Evolutionary conservation across 176 grass and related monocot genomes (phyloP), one percentile per base, ranked within the genome.

Genomic region (Hyparrhenia diplandra): DNA sequence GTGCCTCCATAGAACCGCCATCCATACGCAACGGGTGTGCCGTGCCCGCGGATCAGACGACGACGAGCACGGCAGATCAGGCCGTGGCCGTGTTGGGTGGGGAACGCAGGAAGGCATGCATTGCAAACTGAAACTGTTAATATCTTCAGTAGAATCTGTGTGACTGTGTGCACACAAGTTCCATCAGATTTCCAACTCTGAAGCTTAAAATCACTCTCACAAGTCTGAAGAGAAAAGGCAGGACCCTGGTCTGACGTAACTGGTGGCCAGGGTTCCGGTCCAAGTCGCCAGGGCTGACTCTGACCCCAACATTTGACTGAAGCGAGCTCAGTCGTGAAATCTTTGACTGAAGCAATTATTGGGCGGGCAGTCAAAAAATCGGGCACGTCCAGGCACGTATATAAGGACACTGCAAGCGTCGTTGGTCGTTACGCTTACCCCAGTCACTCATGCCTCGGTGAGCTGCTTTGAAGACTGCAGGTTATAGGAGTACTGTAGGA

Each of bases 231-330:
- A 35, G 51, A 61, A 20, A 11, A 37, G 29, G 2, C 21, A n/a
- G n/a, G n/a, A n/a, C n/a, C 29, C 16, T 20, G 3, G n/a, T 41
- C 71, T 24, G 13, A 40, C 67, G 21, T 11, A 52, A 72, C 18
- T 31, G 21, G 34, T 16, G 25, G 13, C 25, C 58, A 64, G 69
- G 84, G 40, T 37, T 32, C 43, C n/a, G 17, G 79, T 82, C 79
- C 52, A 87, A 77, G 79, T 82, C 30, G 40, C 29, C 79, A 27
- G 12, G 24, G 18, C 45, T 76, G 42, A 82, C 78, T 62, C 65
- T 51, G 79, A 82, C n/a, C 27, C 43, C 54, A 16, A 42, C 73
- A 45, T 64, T 73, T 46, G 76, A 74, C 75, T 10, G 40, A 31
- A 79, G n/a, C 40, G 11, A 31, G 41, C 54, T 27, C 21, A 36